Conservation (phyloP, 2,329 filamentous ascomycete genomes). For the Botrytis squamosa region DNA sequence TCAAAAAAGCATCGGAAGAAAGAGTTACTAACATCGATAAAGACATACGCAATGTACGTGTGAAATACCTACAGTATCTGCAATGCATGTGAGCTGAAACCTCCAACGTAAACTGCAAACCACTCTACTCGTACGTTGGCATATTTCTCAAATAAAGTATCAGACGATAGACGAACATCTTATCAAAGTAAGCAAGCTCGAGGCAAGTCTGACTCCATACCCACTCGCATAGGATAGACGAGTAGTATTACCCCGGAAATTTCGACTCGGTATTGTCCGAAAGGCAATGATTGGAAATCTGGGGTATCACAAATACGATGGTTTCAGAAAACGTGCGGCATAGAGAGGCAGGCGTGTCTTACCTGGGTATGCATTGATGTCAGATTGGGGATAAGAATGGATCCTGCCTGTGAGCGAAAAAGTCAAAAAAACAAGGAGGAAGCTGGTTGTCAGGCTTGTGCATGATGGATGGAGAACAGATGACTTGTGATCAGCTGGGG, state of each 20-base stretch:
- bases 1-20: neutral
- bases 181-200: neutral
- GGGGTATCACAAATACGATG: slow-evolving; percentile 1
- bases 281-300: neutral
- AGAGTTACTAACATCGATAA: neutral
- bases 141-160: neutral
- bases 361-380: neutral
- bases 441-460: neutral
- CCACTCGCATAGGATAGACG: neutral
- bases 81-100: neutral
- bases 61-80: neutral
- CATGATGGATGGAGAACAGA: neutral
- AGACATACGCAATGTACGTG: too few species aligned
- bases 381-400: neutral
- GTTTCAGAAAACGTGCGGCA: slow-evolving; percentile 1
- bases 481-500: slow-evolving; percentile 10
- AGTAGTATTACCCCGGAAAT: slow-evolving; percentile 3
- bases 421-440: neutral
- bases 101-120: neutral
- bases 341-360: neutral
- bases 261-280: neutral
- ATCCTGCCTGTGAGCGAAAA: neutral
- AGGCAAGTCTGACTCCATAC: neutral
- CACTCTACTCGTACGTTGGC: neutral
- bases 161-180: neutral